Evolutionary conservation across 768 basidiomycete genomes (phyloP).

Genomic region (Xerocomellus amylosporus): DNA sequence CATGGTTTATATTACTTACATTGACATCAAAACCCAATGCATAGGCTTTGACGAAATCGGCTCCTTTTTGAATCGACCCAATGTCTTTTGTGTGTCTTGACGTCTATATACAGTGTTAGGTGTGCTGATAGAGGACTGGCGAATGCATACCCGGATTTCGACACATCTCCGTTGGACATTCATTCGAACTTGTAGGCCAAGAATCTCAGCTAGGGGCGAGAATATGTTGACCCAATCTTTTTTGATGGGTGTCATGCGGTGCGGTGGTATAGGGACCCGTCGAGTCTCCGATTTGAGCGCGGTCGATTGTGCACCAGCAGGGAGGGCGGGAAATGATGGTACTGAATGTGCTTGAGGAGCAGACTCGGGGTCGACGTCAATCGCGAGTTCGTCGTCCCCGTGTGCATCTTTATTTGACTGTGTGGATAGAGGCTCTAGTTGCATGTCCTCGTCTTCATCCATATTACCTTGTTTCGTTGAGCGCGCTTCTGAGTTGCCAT

Average conservation of each 20-base stretch:
- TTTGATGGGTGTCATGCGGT: slow-evolving; percentile 96
- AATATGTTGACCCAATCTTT: slow-evolving; percentile 96
- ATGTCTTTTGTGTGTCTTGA: slow-evolving; percentile 93
- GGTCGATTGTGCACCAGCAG: slow-evolving; percentile 50
- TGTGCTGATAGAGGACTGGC: neutral
- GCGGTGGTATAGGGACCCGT: slow-evolving; percentile 89
- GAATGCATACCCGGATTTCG: slow-evolving; percentile 77
- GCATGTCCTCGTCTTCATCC: slow-evolving; percentile 34
- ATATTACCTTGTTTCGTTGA: slow-evolving; percentile 5
- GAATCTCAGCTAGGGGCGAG: slow-evolving; percentile 90
- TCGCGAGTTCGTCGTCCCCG: slow-evolving; percentile 62
- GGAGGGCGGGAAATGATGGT: slow-evolving; percentile 69
- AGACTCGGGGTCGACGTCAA: slow-evolving; percentile 49
- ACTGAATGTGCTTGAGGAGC: slow-evolving; percentile 47
- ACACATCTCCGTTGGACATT: slow-evolving; percentile 87
- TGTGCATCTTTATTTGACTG: slow-evolving; percentile 16
- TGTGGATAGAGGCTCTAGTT: slow-evolving; percentile 15
- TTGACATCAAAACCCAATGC: slow-evolving; percentile 94
- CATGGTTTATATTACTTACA: slow-evolving; percentile 43
- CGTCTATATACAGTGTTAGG: slow-evolving; percentile 50
- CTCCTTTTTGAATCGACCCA: slow-evolving; percentile 92
- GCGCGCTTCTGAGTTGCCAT: slow-evolving; percentile 9
- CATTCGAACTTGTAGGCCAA: slow-evolving; percentile 96
- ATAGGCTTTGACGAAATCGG: slow-evolving; percentile 95
- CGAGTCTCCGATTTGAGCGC: slow-evolving; percentile 78